These are phyloP conservation scores for Diaporthe amygdali DNA, from an alignment of 2,329 filamentous ascomycete species.

Conservation along the genomic window DNA sequence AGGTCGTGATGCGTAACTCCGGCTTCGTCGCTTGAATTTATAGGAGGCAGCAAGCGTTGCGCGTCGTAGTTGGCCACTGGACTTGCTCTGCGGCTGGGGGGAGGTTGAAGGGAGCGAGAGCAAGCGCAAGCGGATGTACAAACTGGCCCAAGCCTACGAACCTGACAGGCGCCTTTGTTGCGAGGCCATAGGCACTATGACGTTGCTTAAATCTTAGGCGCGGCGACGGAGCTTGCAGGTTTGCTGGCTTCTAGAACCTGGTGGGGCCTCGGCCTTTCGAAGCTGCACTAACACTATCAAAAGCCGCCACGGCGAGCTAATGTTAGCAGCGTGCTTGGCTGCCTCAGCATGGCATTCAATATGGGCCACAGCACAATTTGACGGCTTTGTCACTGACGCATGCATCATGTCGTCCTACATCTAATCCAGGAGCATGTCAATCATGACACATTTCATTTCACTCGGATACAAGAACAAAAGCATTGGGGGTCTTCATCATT, in stretches of 20 bases:
- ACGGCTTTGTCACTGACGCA: not conserved
- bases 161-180: not conserved
- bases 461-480: not conserved
- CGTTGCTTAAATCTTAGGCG: slow-evolving; percentile 5
- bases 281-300: not conserved
- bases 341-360: not conserved
- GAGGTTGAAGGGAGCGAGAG: not conserved
- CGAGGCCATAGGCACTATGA: slow-evolving; percentile 4
- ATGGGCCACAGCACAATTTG: not conserved
- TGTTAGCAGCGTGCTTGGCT: not conserved
- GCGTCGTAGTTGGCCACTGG: slow-evolving; percentile 1
- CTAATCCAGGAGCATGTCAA: not conserved
- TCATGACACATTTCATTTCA: not conserved
- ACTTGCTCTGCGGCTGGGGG: not conserved
- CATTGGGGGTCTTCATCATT: not conserved
- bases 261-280: not conserved
- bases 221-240: not conserved
- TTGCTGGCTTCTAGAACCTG: slow-evolving; percentile 1
- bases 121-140: not conserved
- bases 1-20: not conserved
- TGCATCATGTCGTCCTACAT: not conserved
- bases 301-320: rapidly evolving
- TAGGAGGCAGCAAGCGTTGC: not conserved
- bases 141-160: not conserved
- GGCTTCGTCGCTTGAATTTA: not conserved